Evolutionary conservation across 352 stramenopile species (phyloP), one percentile per base, ranked within the genome.

Genomic region (Phytophthora fragariaefolia): DNA sequence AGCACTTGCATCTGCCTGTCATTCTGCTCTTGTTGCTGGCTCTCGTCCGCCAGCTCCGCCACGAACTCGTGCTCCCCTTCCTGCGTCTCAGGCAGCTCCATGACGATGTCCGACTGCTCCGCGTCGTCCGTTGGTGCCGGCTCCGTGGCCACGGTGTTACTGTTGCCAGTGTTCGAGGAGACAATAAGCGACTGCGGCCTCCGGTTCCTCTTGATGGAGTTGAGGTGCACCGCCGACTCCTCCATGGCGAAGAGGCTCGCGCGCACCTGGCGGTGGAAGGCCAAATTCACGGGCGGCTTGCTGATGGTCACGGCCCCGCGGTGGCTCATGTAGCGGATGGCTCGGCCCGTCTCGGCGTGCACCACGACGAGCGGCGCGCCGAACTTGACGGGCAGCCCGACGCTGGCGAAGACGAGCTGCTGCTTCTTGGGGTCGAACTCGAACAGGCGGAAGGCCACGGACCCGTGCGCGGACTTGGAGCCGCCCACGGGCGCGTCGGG

Each of bases 391-490:
- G 85, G 85, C 43, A 84, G 58, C 0, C 85, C 85, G 5, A 93
- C 71, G 40, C 64, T 81, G 12, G 65, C 52, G 51, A 90, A 85
- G 3, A 71, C 53, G 32, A 93, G 76, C 36, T 78, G 58, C n/a
- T 85, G 74, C 24, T 74, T 83, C 57, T 69, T 69, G 0, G 74
- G 58, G 40, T 91, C 81, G 45, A 87, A 88, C 58, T 87, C 77
- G 58, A 91, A 93, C 28, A 93, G 74, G 46, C 83, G 67, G 67
- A 93, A 93, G 48, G 80, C 79, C 52, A 91, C 77, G 18, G 81
- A 81, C 15, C 78, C 73, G 48, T 77, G 63, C 4, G 42, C 13
- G 3, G 53, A 52, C 18, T 71, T 68, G 10, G 57, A 54, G 0
- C 46, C 48, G 17, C 48, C 48, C n/a, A 75, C 51, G 0, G 66